Evolutionary conservation across 2,329 filamentous ascomycete genomes (phyloP).

Genomic region (Sporothrix mexicana): DNA sequence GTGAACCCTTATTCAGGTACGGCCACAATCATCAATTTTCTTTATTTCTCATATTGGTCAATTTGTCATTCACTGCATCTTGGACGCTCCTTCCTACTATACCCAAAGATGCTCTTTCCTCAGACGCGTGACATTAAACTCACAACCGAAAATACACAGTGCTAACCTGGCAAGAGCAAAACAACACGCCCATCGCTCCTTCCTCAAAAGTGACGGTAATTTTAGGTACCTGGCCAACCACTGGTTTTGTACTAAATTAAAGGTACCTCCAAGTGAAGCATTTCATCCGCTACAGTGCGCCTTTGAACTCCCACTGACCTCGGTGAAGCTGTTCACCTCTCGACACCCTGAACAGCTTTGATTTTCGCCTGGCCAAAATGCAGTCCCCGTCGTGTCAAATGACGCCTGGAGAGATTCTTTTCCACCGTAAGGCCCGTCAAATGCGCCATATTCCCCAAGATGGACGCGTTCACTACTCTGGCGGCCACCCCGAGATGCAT

Average conservation of each 20-base stretch:
- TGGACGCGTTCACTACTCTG: neutral
- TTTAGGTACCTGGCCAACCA: neutral
- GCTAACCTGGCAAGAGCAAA: neutral
- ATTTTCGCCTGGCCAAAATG: neutral
- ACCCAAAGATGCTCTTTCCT: neutral
- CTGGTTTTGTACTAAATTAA: neutral
- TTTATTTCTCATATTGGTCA: neutral
- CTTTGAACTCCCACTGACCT: no score
- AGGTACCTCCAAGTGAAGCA: slow-evolving; percentile 13
- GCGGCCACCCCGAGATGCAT: neutral
- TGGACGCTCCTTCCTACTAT: slow-evolving; percentile 4
- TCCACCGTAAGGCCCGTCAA: neutral
- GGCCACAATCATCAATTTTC: neutral
- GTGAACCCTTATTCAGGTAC: slow-evolving; percentile 17
- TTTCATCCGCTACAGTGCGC: no score
- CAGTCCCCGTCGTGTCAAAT: neutral
- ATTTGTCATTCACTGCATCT: neutral
- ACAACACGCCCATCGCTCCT: neutral
- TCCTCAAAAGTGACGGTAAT: neutral
- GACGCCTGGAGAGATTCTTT: neutral
- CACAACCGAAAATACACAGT: neutral
- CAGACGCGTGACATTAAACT: neutral
- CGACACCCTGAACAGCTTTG: neutral
- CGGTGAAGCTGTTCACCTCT: neutral
- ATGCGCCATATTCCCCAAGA: neutral